These are phyloP conservation scores for Mycena albidolilacea DNA, from an alignment of 768 basidiomycete species.

Conservation along the genomic window DNA sequence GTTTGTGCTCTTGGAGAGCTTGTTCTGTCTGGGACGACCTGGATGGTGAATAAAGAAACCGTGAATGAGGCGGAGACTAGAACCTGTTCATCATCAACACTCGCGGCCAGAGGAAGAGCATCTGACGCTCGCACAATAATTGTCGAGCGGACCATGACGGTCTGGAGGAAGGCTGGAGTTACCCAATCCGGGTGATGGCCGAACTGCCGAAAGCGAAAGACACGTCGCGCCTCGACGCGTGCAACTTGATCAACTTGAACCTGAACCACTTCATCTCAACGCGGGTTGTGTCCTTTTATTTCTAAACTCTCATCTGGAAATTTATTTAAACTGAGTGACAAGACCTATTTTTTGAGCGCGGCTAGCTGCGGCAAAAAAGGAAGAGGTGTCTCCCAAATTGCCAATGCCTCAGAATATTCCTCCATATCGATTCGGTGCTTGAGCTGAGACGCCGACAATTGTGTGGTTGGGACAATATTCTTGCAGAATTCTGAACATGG, in stretches of 20 bases:
- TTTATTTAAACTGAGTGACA: too few species aligned
- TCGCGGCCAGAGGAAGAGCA: constrained; percentile 92
- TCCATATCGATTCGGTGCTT: too few species aligned
- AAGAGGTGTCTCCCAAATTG: too few species aligned
- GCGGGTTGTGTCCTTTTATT: background rate
- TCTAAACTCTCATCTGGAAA: background rate
- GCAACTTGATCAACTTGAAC: too few species aligned
- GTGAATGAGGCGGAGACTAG: constrained; percentile 37
- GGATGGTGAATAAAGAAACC: constrained; percentile 15
- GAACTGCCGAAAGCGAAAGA: background rate
- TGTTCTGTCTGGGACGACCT: constrained; percentile 83
- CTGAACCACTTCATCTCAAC: background rate
- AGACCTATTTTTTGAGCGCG: too few species aligned
- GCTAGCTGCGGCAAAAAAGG: too few species aligned
- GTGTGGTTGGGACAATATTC: too few species aligned
- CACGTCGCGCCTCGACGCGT: background rate
- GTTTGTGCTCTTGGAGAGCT: constrained; percentile 96
- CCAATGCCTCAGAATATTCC: too few species aligned
- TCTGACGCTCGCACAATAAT: constrained; percentile 89
- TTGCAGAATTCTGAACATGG: too few species aligned
- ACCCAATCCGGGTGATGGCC: constrained; percentile 5
- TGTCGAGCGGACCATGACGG: constrained; percentile 87
- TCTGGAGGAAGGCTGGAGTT: constrained; percentile 27
- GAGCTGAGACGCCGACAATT: too few species aligned
- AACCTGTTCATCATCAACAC: constrained; percentile 98